Evolutionary conservation across 2,329 filamentous ascomycete genomes (phyloP).

Genomic region (Aureobasidium sp.): DNA sequence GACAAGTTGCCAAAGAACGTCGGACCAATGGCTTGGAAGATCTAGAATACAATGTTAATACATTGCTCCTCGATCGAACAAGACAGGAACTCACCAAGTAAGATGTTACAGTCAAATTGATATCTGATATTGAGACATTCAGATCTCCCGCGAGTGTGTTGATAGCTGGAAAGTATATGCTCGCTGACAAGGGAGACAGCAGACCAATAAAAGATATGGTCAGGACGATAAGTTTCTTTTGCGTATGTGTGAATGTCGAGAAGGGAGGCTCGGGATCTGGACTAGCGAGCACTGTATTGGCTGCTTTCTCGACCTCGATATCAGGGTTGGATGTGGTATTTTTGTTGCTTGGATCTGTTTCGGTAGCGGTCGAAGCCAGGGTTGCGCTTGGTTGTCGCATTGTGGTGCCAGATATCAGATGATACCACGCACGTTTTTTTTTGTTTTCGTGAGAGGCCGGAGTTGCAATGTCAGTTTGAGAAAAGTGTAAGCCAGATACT

Average conservation of each 20-base stretch:
- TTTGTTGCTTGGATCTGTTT: not conserved
- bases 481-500: too few relatives aligned
- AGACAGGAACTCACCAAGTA: slow-evolving; percentile 38
- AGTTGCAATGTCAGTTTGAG: too few relatives aligned
- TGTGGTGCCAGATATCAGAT: not conserved
- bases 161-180: slow-evolving; percentile 49
- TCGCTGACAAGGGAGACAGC: slow-evolving; percentile 22
- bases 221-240: slow-evolving; percentile 22
- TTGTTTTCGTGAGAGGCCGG: too few relatives aligned
- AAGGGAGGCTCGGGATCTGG: slow-evolving; percentile 18
- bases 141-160: slow-evolving; percentile 41
- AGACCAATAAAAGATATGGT: slow-evolving; percentile 21
- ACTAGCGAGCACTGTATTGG: not conserved
- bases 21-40: slow-evolving; percentile 45
- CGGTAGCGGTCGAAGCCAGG: not conserved
- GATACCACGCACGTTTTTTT: too few relatives aligned
- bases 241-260: slow-evolving; percentile 18
- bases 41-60: slow-evolving; percentile 24
- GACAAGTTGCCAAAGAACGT: slow-evolving; percentile 43
- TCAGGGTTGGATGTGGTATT: too few relatives aligned
- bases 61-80: not conserved
- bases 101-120: slow-evolving; percentile 48
- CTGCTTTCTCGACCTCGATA: not conserved
- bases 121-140: slow-evolving; percentile 30
- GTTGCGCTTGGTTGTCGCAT: not conserved